phyloP scores from a whole-genome alignment of 495 filamentous ascomycete genomes.

The Penicillium alfredii region DNA sequence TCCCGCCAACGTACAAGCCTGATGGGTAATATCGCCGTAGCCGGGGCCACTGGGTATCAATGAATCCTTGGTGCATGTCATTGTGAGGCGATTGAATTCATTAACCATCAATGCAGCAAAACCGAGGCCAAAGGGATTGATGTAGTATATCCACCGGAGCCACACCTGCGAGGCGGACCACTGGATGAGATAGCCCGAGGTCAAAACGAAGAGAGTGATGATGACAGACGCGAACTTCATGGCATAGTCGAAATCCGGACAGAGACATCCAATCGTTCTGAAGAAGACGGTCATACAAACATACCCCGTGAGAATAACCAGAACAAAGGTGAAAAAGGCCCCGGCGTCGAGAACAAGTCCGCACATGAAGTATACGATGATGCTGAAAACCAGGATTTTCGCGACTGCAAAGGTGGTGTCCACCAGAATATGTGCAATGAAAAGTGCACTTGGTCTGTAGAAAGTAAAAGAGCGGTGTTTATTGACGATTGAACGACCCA shows the following conservation, averaged over 20 bases:
- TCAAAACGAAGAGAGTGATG: conserved; percentile 73
- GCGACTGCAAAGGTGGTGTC: conserved; percentile 64
- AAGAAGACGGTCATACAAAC: conserved; percentile 76
- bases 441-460: conserved; percentile 70
- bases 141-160: conserved; percentile 76
- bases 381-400: conserved; percentile 62
- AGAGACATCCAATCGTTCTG: conserved; percentile 69
- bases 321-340: conserved; percentile 72
- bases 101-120: conserved; percentile 79
- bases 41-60: conserved; percentile 59
- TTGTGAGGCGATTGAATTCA: conserved; percentile 59
- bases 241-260: conserved; percentile 79
- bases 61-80: conserved; percentile 58
- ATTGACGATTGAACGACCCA: conserved; percentile 67
- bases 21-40: conserved; percentile 60
- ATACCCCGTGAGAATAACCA: conserved; percentile 65
- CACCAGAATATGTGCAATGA: conserved; percentile 74
- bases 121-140: conserved; percentile 69
- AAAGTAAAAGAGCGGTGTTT: conserved; percentile 77
- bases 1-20: conserved; percentile 69
- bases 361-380: conserved; percentile 80
- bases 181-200: conserved; percentile 75
- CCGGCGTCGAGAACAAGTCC: conserved; percentile 59
- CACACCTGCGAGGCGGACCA: conserved; percentile 63
- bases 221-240: conserved; percentile 72